A percentile compares a stretch with the other conserved stretches of the same genome.
Conservation (phyloP, 2,329 filamentous ascomycete genomes). For the Capronia epimyces region DNA sequence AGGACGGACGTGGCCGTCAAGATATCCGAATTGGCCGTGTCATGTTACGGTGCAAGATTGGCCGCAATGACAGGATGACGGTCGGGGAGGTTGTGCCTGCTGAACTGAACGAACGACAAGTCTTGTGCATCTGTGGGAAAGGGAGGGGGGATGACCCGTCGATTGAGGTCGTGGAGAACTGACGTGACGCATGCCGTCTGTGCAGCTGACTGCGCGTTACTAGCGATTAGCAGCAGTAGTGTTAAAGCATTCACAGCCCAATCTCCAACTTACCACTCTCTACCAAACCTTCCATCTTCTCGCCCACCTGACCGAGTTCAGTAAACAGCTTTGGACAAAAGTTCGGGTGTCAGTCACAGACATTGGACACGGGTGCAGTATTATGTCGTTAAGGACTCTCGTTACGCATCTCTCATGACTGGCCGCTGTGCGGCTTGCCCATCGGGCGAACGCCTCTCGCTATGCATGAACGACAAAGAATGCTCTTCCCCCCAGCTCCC, state of each 20-base stretch:
- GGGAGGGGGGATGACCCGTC: not conserved
- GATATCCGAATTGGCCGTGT: conserved; percentile 3
- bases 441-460: conserved; percentile 35
- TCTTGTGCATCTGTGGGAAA: conserved; percentile 5
- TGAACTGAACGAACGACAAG: not conserved
- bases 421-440: not conserved
- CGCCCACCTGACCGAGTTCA: not conserved
- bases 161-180: not conserved
- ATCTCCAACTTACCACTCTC: not conserved
- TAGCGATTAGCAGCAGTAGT: no score
- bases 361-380: not conserved
- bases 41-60: conserved; percentile 7
- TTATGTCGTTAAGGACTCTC: conserved; percentile 1
- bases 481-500: not conserved
- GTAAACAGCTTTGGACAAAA: no score
- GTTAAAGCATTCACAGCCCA: not conserved
- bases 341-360: no score
- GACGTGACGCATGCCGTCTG: no score
- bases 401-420: conserved; percentile 13
- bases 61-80: no score
- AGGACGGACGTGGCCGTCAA: conserved; percentile 15
- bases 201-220: no score
- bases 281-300: not conserved
- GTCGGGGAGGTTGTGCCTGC: not conserved
- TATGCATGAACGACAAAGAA: conserved; percentile 34